Percentiles rank a stretch among this genome's conserved stretches.
phyloP scores from a whole-genome alignment of 805 yeast genomes.

The Hanseniaspora singularis region DNA sequence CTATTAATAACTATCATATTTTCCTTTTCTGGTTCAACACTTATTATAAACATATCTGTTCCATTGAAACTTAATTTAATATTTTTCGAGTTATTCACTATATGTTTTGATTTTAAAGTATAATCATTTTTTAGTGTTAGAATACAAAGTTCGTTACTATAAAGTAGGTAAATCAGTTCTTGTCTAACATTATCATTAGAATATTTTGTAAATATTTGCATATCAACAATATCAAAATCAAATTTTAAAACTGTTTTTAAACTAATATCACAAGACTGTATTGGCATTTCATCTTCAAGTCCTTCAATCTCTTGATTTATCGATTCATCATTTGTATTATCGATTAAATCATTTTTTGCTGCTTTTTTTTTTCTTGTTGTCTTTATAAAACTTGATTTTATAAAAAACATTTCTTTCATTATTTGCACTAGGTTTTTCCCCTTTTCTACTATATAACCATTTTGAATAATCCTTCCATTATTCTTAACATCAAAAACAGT shows the following conservation, averaged over 20 bases:
- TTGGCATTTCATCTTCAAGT: slow-evolving; percentile 25
- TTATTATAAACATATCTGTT: slow-evolving; percentile 20
- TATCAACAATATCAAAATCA: slow-evolving; percentile 25
- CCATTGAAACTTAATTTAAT: slow-evolving; percentile 18
- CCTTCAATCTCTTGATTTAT: slow-evolving; percentile 17
- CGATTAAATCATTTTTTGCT: slow-evolving; percentile 3
- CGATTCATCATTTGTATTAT: slow-evolving; percentile 2
- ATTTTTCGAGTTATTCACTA: slow-evolving; percentile 22
- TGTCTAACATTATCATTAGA: neutral
- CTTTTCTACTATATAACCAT: slow-evolving; percentile 26
- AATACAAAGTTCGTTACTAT: slow-evolving; percentile 26
- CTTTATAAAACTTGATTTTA: slow-evolving; percentile 3
- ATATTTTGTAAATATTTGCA: slow-evolving; percentile 23
- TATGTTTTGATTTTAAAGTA: slow-evolving; percentile 22
- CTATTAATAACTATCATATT: slow-evolving; percentile 14
- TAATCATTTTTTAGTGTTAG: slow-evolving; percentile 22
- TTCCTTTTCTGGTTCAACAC: neutral
- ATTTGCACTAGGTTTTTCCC: slow-evolving; percentile 26
- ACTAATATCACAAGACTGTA: slow-evolving; percentile 25
- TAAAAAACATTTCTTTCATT: slow-evolving; percentile 16
- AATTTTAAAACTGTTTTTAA: slow-evolving; percentile 27
- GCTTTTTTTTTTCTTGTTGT: neutral
- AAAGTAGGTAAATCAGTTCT: slow-evolving; percentile 23
- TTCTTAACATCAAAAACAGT: slow-evolving; percentile 26
- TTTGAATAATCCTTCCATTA: slow-evolving; percentile 26